Conservation (phyloP, 805 yeast species). For the Metschnikowia aberdeeniae region DNA sequence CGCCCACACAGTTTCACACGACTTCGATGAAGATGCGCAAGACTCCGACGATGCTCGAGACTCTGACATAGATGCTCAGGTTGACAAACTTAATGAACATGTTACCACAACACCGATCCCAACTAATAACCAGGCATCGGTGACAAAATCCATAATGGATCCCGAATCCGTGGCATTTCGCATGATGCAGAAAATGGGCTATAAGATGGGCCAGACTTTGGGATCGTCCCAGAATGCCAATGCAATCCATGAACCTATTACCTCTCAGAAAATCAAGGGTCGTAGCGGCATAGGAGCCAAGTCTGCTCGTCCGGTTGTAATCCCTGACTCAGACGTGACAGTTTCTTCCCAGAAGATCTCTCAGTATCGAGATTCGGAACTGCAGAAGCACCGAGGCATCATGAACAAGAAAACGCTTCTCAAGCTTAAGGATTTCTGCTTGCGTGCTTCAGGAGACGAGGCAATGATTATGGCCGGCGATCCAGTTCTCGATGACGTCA, state of each 20-base stretch:
- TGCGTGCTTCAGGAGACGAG: conserved; percentile 39
- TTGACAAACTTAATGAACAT: not conserved
- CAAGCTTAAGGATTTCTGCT: conserved; percentile 40
- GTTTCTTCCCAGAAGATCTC: not conserved
- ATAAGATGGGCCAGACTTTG: conserved; percentile 42
- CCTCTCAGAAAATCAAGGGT: conserved; percentile 16
- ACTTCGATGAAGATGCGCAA: not conserved
- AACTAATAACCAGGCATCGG: not conserved
- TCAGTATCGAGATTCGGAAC: conserved; percentile 5
- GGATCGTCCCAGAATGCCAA: conserved; percentile 27
- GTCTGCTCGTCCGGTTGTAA: not conserved
- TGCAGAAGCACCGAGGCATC: conserved; percentile 4
- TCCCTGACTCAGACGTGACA: not conserved
- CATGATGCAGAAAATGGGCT: conserved; percentile 62
- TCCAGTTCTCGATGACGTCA: conserved; percentile 23
- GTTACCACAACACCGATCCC: not conserved
- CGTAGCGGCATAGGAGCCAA: conserved; percentile 23
- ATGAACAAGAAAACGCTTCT: conserved; percentile 10
- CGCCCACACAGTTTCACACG: too few species aligned
- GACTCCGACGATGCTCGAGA: not conserved
- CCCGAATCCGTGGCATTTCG: conserved; percentile 34
- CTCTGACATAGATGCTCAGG: not conserved
- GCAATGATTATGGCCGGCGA: conserved; percentile 22
- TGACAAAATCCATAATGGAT: conserved; percentile 12
- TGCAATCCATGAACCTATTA: conserved; percentile 31